Evolutionary conservation across 768 basidiomycete species (phyloP).

Genomic region (Paxillus rubicundulus): DNA sequence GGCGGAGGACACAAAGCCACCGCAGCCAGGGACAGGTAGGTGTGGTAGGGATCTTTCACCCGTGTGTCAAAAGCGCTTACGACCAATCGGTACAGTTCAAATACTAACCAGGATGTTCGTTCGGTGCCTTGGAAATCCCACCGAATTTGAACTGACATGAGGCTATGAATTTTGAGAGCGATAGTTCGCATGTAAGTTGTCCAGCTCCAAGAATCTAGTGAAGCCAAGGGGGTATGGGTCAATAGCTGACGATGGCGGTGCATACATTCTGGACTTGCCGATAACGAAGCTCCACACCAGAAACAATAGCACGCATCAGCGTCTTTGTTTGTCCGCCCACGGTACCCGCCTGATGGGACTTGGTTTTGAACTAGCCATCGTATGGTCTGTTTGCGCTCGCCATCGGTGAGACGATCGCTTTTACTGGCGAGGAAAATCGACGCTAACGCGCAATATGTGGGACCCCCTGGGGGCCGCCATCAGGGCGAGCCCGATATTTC

Average conservation of each 20-base stretch:
- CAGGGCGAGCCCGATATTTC: not conserved
- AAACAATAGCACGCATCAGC: slow-evolving; percentile 96
- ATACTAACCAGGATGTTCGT: slow-evolving; percentile 68
- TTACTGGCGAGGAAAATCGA: slow-evolving; percentile 53
- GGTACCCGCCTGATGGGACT: slow-evolving; percentile 69
- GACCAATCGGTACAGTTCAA: not conserved
- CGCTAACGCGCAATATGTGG: slow-evolving; percentile 90
- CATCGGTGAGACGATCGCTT: slow-evolving; percentile 24
- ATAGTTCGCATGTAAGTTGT: slow-evolving; percentile 53
- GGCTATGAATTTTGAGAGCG: slow-evolving; percentile 63
- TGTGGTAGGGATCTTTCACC: slow-evolving; percentile 85
- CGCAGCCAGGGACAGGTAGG: slow-evolving; percentile 85
- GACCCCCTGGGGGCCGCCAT: slow-evolving; percentile 59
- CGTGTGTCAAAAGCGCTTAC: slow-evolving; percentile 7
- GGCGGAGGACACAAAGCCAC: slow-evolving; percentile 62
- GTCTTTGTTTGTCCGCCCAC: slow-evolving; percentile 84
- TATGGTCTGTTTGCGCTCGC: slow-evolving; percentile 53
- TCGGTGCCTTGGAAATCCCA: slow-evolving; percentile 83
- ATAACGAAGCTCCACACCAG: slow-evolving; percentile 84
- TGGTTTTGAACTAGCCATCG: slow-evolving; percentile 78
- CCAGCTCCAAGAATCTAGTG: slow-evolving; percentile 65
- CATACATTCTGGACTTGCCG: slow-evolving; percentile 44
- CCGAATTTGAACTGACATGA: slow-evolving; percentile 86
- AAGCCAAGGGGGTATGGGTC: not conserved
- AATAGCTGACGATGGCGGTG: not conserved